phyloP scores from a whole-genome alignment of 2,329 filamentous ascomycete genomes.

The Dendrostoma leiphaemia region DNA sequence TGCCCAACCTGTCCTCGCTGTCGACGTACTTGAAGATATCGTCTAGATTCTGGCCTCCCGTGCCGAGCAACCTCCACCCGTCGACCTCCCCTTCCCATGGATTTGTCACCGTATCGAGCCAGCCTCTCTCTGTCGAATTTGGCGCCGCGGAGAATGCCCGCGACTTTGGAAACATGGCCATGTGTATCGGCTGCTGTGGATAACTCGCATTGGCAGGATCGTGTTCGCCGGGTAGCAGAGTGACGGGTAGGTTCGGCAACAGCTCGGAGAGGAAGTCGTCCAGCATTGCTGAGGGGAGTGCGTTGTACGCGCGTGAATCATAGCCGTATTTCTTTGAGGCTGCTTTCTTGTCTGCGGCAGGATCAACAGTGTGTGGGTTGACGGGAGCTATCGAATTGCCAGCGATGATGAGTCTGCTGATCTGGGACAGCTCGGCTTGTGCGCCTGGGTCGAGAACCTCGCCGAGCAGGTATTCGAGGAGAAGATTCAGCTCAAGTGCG shows the following conservation, averaged over 20 bases:
- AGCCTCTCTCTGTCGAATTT: slow-evolving; percentile 52
- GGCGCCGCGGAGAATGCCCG: slow-evolving; percentile 63
- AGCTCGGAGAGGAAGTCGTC: slow-evolving; percentile 80
- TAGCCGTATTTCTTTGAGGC: slow-evolving; percentile 86
- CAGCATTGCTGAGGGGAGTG: slow-evolving; percentile 77
- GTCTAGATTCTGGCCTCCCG: slow-evolving; percentile 87
- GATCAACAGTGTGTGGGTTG: slow-evolving; percentile 18
- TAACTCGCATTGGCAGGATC: slow-evolving; percentile 89
- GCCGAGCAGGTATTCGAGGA: slow-evolving; percentile 85
- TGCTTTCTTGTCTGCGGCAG: slow-evolving; percentile 36
- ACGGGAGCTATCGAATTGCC: slow-evolving; percentile 73
- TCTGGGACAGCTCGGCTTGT: slow-evolving; percentile 61
- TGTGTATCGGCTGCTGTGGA: slow-evolving; percentile 89
- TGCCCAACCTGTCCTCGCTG: slow-evolving; percentile 71
- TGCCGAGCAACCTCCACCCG: slow-evolving; percentile 83
- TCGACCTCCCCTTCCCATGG: slow-evolving; percentile 90
- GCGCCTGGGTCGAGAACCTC: slow-evolving; percentile 64
- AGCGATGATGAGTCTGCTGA: slow-evolving; percentile 85
- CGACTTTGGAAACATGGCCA: slow-evolving; percentile 81
- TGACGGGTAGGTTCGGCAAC: slow-evolving; percentile 83
- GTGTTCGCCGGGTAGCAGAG: slow-evolving; percentile 76
- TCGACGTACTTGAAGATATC: slow-evolving; percentile 92
- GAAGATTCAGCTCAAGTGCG: slow-evolving; percentile 70
- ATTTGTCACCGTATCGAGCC: slow-evolving; percentile 89
- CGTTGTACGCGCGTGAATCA: slow-evolving; percentile 84